Evolutionary conservation across 345 rosid species (phyloP).

Genomic region (Lepidium didymum): DNA sequence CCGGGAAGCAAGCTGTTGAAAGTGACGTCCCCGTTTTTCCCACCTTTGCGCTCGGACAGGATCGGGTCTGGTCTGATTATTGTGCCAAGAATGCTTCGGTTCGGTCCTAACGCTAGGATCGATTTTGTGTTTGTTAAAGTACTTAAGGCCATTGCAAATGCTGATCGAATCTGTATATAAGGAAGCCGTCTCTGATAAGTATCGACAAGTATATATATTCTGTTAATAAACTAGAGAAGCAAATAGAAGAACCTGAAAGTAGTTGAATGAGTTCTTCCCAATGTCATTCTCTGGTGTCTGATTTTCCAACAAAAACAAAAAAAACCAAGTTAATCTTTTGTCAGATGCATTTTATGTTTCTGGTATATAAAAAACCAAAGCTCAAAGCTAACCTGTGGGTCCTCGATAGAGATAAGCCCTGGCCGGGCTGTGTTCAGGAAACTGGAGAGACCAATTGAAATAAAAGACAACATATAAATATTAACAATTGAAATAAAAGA

Average conservation of each 20-base stretch:
- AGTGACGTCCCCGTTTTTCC: conserved; percentile 53
- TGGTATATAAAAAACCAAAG: conserved; percentile 1
- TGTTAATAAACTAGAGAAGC: neutral
- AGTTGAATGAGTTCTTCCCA: conserved; percentile 89
- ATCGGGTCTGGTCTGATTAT: conserved; percentile 78
- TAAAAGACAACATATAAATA: neutral
- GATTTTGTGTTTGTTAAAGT: conserved; percentile 65
- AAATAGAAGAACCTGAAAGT: conserved; percentile 72
- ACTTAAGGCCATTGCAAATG: conserved; percentile 76
- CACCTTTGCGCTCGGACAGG: conserved; percentile 75
- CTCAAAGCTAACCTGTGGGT: conserved; percentile 63
- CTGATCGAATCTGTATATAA: conserved; percentile 66
- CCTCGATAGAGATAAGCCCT: conserved; percentile 82
- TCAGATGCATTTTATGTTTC: neutral
- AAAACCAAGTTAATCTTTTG: neutral
- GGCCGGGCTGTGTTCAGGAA: conserved; percentile 54
- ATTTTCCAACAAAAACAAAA: conserved; percentile 6
- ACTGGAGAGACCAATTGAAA: conserved; percentile 29
- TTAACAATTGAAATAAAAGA: neutral
- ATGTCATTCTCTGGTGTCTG: conserved; percentile 85
- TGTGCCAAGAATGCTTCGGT: conserved; percentile 84
- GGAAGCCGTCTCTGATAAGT: neutral
- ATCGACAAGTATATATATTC: neutral
- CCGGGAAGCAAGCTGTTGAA: conserved; percentile 74
- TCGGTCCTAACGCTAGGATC: conserved; percentile 52